Percentiles rank a stretch among this genome's conserved stretches.
Conservation (phyloP, 1,139 yeast species). For the Magnusiomyces magnusii region DNA sequence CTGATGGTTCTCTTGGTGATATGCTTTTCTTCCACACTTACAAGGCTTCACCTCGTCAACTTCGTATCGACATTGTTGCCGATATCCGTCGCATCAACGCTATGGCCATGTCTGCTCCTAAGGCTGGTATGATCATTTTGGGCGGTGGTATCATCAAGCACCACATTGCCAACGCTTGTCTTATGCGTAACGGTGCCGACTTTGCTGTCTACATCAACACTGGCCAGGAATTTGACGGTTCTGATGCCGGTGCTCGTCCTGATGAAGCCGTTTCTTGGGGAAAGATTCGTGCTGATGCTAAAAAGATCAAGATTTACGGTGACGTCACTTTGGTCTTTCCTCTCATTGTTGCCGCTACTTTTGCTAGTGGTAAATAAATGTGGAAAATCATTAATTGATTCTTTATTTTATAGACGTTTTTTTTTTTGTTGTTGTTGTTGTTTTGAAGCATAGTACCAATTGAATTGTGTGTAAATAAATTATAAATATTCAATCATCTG, state of each 20-base stretch:
- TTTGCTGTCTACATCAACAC: conserved; percentile 95
- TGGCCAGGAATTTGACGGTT: conserved; percentile 98
- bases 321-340: conserved; percentile 98
- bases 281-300: conserved; percentile 90
- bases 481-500: too few species aligned
- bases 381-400: too few species aligned
- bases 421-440: too few species aligned
- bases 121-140: conserved; percentile 90
- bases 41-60: conserved; percentile 82
- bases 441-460: too few species aligned
- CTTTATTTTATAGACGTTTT: too few species aligned
- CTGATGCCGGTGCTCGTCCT: conserved; percentile 99
- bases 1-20: conserved; percentile 98
- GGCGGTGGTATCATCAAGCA: conserved; percentile 98
- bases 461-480: too few species aligned
- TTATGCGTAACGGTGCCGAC: conserved; percentile 99
- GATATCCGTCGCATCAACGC: conserved; percentile 89
- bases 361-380: conserved; percentile 50
- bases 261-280: conserved; percentile 99
- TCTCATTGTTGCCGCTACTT: conserved; percentile 93
- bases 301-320: conserved; percentile 83
- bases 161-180: conserved; percentile 94
- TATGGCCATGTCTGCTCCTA: conserved; percentile 91
- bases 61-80: conserved; percentile 84
- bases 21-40: conserved; percentile 98